Evolutionary conservation across 192 early-diverging fungal genomes (phyloP), one percentile per base, ranked within the genome.

Genomic region (Backusella liffmaniae): DNA sequence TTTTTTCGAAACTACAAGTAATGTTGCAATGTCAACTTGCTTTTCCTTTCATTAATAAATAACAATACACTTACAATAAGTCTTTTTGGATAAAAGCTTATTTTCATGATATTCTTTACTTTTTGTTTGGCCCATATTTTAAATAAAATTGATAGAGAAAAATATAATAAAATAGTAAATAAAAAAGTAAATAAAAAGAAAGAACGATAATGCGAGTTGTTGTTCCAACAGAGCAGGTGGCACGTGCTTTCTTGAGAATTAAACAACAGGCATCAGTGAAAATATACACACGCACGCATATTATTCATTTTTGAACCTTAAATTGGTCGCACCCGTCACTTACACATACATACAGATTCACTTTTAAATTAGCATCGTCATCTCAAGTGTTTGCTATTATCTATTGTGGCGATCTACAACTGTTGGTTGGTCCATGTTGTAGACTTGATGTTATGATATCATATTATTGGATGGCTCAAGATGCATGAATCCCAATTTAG

Each of bases 41-140:
- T n/a, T 16, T 10, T 5, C 23, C 18, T n/a, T 13, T 21, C 29
- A 56, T 9, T 62, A 62, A 29, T 9, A 62, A 3, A 29, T 49
- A 49, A 49, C 16, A 49, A n/a, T 49, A 29, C 26, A 62, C 65
- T 70, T 85, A 87, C 86, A 87, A 71, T 87, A 84, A 35, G 86
- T 87, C 46, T 80, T 77, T 72, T 84, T 77, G 13, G 84, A 84
- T 32, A 87, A 81, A 67, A 71, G 42, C 10, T 71, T 71, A n/a
- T 49, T 71, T 71, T 81, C 84, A 36, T 82, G 73, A 73, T 79
- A 85, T 80, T 87, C 86, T 82, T 85, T 87, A 26, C 84, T 85
- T 49, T 85, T 84, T 44, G 82, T 76, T 80, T 81, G 84, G 56
- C 86, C 86, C 86, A 87, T 87, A 39, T 13, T 71, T n/a, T 4